Base-by-base conservation (phyloP, 1,139 yeast genomes). In the Pneumocystis murina region DNA sequence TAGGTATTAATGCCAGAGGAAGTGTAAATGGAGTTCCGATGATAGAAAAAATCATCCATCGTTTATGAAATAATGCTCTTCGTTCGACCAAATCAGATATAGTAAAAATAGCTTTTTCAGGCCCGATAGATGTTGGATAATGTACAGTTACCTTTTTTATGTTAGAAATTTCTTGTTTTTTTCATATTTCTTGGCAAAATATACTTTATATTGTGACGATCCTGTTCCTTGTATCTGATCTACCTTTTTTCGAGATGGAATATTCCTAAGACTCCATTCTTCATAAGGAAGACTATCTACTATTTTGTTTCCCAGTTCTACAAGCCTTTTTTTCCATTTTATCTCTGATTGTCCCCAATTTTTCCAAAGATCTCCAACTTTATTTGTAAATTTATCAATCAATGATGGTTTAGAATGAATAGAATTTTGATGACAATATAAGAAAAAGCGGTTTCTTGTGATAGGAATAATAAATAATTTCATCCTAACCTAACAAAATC, bases 1-100 rank as follows among this genome's bases (percentile, higher is more conserved):
- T 75, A 0, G 95, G 95, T 0, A 87, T 72, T 59, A 86, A 69
- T 0, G 84, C 85, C 66, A 86, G 73, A 1, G 95, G 95, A 6
- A 85, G 70, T 0, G 87, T 79, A 40, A 86, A 67, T 2, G 94
- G 94, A 3, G 86, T 70, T 5, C 43, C 39, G 10, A 40, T 24
- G 2, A 58, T 38, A 38, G 43, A 58, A 58, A 58, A 12, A 16
- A 38, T 38, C 43, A 58, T 38, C 60, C 60, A 30, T 58, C 43
- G 16, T 38, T 38, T 58, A 58, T 58, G 60, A 58, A 58, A 40
- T 83, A 82, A 39, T 83, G 66, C 0, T 80, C 78, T 68, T 84
- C 82, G 35, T 75, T 66, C 0, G 75, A 58, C 55, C 16, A 58
- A 7, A 40, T 40, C 60, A 30, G 60, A 58, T 24, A 58, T 38